Evolutionary conservation across 305 asterid genomes (phyloP), one percentile per base, ranked within the genome.

Genomic region (Fraxinus baroniana): DNA sequence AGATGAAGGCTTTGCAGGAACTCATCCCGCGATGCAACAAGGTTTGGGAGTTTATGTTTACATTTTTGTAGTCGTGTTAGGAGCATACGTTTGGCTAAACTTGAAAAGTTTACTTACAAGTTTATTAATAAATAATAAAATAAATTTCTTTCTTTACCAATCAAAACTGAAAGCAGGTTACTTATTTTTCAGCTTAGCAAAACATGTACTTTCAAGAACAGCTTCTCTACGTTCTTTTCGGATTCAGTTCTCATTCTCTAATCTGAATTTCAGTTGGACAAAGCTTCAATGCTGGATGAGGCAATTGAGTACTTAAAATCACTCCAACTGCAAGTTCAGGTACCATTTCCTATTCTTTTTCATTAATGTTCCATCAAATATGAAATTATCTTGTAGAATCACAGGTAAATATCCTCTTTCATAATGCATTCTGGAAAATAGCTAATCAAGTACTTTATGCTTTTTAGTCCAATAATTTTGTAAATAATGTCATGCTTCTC

Each of bases 231-330:
- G 18, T 18, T 60, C 26, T 30, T 22, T 20, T 8, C 13, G 70
- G 30, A 7, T 60, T 60, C 7, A 20, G 74, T 26, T 82, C 7
- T 39, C 55, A 7, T 71, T 71, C 66, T 78, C 57, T 66, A 64
- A 74, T n/a, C 17, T 66, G 24, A 64, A 79, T 75, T 83, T 83
- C 86, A 92, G 95, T 64, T 91, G 6, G 95, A 92, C 87, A 92
- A 88, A 83, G 94, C 93, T 78, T 92, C 93, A 13, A 89, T 90
- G 91, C 85, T 90, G 82, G 94, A 91, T 78, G 94, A 91, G 79
- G 95, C 94, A 73, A 90, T 91, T 66, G 91, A 86, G 84, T 91
- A 91, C 82, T 79, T 90, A 74, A 91, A 89, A 87, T 86, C 93
- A 22, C 89, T 92, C 4, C 94, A 89, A 70, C 60, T 86, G 83